Percentiles rank a stretch among this genome's conserved stretches.
phyloP scores from a whole-genome alignment of 1,284 basidiomycete species.

The Sparassis latifolia region DNA sequence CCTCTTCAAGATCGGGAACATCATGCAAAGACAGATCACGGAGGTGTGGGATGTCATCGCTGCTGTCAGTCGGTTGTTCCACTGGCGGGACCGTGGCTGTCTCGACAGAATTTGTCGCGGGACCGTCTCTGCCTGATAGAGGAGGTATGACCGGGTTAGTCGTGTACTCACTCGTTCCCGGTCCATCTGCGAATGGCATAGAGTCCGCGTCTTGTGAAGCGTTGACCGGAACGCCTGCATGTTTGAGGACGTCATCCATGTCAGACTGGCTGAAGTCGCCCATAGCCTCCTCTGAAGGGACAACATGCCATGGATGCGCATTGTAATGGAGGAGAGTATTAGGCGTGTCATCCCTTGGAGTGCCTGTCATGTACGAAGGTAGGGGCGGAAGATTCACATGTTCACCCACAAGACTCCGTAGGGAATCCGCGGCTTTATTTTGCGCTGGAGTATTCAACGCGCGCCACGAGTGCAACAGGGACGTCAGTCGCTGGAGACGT shows the following conservation, averaged over 20 bases:
- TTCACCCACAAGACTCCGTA: background rate
- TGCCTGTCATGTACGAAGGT: background rate
- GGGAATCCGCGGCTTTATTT: slow-evolving; percentile 17
- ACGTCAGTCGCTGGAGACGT: slow-evolving; percentile 41
- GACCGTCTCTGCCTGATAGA: too few relatives aligned
- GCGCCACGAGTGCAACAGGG: slow-evolving; percentile 31
- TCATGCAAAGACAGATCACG: background rate
- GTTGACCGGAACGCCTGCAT: background rate
- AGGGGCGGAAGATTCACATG: slow-evolving; percentile 2
- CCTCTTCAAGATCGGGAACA: background rate
- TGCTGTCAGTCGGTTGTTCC: too few relatives aligned
- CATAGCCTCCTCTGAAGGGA: background rate
- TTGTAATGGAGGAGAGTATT: background rate
- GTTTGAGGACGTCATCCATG: background rate
- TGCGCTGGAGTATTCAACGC: slow-evolving; percentile 29
- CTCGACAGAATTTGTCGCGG: too few relatives aligned
- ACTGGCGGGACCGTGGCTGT: too few relatives aligned
- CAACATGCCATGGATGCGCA: background rate
- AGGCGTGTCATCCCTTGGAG: background rate
- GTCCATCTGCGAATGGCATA: too few relatives aligned
- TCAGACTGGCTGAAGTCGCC: background rate
- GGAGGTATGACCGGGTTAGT: too few relatives aligned
- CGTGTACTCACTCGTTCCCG: too few relatives aligned
- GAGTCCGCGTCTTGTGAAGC: background rate
- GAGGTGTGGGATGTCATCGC: background rate